Evolutionary conservation across 768 basidiomycete species (phyloP).

Genomic region (Pilatotrama ljubarskyi): DNA sequence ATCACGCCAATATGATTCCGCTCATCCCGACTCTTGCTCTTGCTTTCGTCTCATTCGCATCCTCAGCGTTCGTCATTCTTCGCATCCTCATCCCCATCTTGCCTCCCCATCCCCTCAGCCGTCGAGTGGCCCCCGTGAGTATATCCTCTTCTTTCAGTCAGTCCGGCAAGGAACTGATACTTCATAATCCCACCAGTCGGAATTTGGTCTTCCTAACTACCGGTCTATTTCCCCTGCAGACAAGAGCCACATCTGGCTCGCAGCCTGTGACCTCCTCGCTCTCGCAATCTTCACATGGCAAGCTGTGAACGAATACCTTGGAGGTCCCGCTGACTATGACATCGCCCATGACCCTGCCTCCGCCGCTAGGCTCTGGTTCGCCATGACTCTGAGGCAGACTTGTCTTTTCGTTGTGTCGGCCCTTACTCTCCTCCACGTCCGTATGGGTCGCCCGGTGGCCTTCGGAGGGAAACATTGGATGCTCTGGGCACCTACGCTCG

Average conservation of each 20-base stretch:
- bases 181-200: conserved; percentile 47
- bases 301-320: conserved; percentile 50
- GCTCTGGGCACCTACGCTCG: conserved; percentile 64
- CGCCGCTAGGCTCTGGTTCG: conserved; percentile 66
- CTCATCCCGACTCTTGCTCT: conserved; percentile 66
- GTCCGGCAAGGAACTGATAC: conserved; percentile 25
- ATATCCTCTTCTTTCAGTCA: conserved; percentile 5
- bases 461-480: conserved; percentile 75
- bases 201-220: conserved; percentile 74
- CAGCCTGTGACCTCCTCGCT: conserved; percentile 63
- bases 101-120: conserved; percentile 71
- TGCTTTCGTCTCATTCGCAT: conserved; percentile 69
- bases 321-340: conserved; percentile 44
- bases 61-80: conserved; percentile 74
- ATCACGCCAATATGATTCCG: conserved; percentile 54
- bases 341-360: conserved; percentile 52
- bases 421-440: conserved; percentile 68
- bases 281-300: conserved; percentile 70
- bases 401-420: conserved; percentile 62
- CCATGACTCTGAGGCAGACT: conserved; percentile 64
- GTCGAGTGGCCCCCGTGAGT: conserved; percentile 71
- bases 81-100: conserved; percentile 75
- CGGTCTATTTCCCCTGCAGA: conserved; percentile 65
- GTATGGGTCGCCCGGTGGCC: conserved; percentile 66
- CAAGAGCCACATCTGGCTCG: conserved; percentile 74